Evolutionary conservation across 1,284 basidiomycete species (phyloP).

Genomic region (Crepidotus sp.): DNA sequence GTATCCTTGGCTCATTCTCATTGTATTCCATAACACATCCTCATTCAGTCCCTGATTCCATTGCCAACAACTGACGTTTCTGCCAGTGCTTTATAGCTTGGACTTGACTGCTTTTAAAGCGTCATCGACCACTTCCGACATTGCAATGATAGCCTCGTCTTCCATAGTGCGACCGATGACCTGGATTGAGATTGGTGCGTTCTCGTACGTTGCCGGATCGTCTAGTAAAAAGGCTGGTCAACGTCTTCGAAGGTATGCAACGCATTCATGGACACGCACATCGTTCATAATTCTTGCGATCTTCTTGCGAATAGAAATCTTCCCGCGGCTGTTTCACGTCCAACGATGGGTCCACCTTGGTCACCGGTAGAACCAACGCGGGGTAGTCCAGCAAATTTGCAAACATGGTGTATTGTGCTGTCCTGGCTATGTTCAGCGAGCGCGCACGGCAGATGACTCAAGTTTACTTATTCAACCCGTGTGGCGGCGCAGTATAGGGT

Average conservation of each 20-base stretch:
- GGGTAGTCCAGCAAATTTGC: conserved; percentile 63
- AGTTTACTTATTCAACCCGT: conserved; percentile 40
- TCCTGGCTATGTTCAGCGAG: conserved; percentile 25
- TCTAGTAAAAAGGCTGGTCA: conserved; percentile 31
- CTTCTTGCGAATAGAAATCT: conserved; percentile 37
- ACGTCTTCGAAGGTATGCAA: conserved; percentile 10
- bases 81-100: conserved; percentile 1
- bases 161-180: conserved; percentile 62
- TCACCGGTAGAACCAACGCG: conserved; percentile 58
- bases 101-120: conserved; percentile 28
- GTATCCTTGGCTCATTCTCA: conserved; percentile 9
- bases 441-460: background rate
- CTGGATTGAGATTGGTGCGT: conserved; percentile 64
- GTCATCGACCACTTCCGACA: conserved; percentile 50
- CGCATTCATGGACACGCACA: conserved; percentile 37
- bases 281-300: conserved; percentile 41
- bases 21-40: conserved; percentile 12
- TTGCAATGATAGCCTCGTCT: conserved; percentile 61
- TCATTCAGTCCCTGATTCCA: conserved; percentile 1
- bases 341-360: conserved; percentile 41
- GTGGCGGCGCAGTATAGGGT: conserved; percentile 44
- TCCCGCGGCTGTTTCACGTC: conserved; percentile 37
- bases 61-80: background rate
- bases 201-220: conserved; percentile 44
- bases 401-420: conserved; percentile 45